Percentiles rank a stretch among this genome's conserved stretches.
These are phyloP conservation scores for Reutealis trisperma DNA, from an alignment of 345 rosid genomes.

Conservation along the genomic window DNA sequence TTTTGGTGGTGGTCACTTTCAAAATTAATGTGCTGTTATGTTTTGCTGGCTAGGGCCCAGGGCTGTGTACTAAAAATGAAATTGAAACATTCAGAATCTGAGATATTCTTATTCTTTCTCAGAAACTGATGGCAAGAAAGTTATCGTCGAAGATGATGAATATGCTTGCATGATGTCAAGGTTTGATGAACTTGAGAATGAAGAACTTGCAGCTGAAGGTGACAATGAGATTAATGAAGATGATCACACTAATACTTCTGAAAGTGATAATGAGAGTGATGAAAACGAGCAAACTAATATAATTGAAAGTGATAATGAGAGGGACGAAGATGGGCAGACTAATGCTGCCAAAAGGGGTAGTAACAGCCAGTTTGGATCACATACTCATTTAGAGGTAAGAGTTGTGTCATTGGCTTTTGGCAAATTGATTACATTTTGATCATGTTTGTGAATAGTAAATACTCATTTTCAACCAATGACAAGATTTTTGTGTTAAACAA, in stretches of 20 bases:
- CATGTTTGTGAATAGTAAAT: neutral
- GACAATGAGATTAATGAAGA: conserved; percentile 28
- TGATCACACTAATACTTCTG: conserved; percentile 7
- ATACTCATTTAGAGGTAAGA: conserved; percentile 44
- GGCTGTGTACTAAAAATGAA: neutral
- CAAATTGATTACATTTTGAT: conserved; percentile 1
- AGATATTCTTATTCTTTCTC: conserved; percentile 11
- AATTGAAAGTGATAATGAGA: conserved; percentile 1
- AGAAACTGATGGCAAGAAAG: conserved; percentile 37
- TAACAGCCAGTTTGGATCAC: conserved; percentile 15
- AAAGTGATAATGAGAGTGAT: conserved; percentile 1
- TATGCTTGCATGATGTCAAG: conserved; percentile 69
- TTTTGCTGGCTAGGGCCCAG: no score
- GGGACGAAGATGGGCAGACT: neutral
- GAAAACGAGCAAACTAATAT: neutral
- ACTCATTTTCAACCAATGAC: neutral
- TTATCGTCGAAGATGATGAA: conserved; percentile 56
- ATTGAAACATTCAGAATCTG: neutral
- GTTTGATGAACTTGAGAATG: conserved; percentile 89
- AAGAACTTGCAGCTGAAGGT: conserved; percentile 68
- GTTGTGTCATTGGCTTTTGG: conserved; percentile 16
- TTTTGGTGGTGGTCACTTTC: neutral
- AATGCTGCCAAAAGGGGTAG: conserved; percentile 5
- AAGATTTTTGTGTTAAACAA: conserved; percentile 19
- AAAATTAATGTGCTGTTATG: no score